These are phyloP conservation scores for Nakazawaea pomicola DNA, from an alignment of 805 yeast genomes.

Conservation along the genomic window DNA sequence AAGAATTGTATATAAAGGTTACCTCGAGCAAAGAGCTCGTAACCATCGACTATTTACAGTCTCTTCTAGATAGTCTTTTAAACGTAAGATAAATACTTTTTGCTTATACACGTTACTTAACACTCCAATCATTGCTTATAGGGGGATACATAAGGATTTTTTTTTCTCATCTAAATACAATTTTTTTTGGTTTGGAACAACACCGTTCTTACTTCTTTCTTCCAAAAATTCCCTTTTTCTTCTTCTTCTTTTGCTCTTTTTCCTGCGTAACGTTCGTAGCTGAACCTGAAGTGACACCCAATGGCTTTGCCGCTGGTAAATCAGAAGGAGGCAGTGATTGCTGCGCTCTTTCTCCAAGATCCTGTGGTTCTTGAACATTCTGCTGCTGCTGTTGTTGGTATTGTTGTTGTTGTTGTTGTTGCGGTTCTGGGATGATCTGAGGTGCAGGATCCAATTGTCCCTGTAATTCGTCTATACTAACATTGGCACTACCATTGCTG, in stretches of 20 bases:
- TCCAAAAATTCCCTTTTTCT: slow-evolving; percentile 77
- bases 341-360: not conserved
- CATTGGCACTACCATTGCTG: slow-evolving; percentile 4
- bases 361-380: too few species aligned
- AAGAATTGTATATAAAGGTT: too few species aligned
- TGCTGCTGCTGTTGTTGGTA: not conserved
- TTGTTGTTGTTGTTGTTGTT: not conserved
- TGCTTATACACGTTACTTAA: too few species aligned
- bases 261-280: slow-evolving; percentile 47
- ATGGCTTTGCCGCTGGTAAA: slow-evolving; percentile 9
- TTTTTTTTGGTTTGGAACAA: too few species aligned
- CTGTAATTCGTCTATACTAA: slow-evolving; percentile 9
- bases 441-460: slow-evolving; percentile 19
- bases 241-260: slow-evolving; percentile 42
- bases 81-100: too few species aligned
- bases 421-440: slow-evolving; percentile 23
- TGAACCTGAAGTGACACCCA: slow-evolving; percentile 23
- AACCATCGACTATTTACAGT: too few species aligned
- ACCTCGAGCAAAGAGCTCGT: too few species aligned
- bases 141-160: too few species aligned
- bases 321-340: not conserved
- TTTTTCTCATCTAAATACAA: not conserved
- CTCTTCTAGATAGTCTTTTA: too few species aligned
- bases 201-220: slow-evolving; percentile 40
- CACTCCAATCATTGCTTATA: too few species aligned